Conservation (phyloP, 1,284 basidiomycete species). For the Apiotrichum akiyoshidainum region DNA sequence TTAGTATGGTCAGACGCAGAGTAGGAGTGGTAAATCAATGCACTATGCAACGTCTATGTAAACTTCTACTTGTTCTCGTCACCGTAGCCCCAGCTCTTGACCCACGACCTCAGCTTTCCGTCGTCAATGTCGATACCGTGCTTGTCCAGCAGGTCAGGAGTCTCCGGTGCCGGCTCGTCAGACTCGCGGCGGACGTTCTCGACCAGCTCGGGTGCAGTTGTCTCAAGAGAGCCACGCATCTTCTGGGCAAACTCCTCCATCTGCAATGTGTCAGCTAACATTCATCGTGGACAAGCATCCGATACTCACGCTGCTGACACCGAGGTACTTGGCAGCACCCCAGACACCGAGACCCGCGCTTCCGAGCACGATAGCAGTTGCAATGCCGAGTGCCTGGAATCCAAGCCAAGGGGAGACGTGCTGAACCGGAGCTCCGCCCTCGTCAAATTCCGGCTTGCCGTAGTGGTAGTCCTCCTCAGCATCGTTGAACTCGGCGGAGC, state of each 20-base stretch:
- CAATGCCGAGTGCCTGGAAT: conserved; percentile 40
- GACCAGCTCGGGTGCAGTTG: conserved; percentile 27
- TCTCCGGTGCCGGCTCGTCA: conserved; percentile 4
- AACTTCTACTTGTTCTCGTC: conserved; percentile 6
- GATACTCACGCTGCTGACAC: conserved; percentile 39
- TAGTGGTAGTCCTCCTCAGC: conserved; percentile 30
- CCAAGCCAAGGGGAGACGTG: conserved; percentile 26
- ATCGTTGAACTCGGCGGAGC: conserved; percentile 28
- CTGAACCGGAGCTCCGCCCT: conserved; percentile 17
- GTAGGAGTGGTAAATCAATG: neutral
- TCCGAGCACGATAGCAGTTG: conserved; percentile 39
- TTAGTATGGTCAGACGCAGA: too few species aligned
- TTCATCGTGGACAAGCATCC: too few species aligned
- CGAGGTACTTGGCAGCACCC: conserved; percentile 34
- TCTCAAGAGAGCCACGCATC: conserved; percentile 33
- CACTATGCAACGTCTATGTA: neutral
- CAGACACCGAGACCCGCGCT: conserved; percentile 37
- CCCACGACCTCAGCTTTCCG: conserved; percentile 15
- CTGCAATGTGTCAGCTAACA: conserved; percentile 15
- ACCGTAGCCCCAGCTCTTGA: conserved; percentile 13
- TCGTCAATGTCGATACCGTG: conserved; percentile 19
- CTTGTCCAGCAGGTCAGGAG: conserved; percentile 10
- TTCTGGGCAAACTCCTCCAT: conserved; percentile 36
- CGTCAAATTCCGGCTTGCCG: conserved; percentile 19
- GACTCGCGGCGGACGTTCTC: conserved; percentile 17